phyloP scores from a whole-genome alignment of 2,329 filamentous ascomycete species.

The Aphanocladium album region DNA sequence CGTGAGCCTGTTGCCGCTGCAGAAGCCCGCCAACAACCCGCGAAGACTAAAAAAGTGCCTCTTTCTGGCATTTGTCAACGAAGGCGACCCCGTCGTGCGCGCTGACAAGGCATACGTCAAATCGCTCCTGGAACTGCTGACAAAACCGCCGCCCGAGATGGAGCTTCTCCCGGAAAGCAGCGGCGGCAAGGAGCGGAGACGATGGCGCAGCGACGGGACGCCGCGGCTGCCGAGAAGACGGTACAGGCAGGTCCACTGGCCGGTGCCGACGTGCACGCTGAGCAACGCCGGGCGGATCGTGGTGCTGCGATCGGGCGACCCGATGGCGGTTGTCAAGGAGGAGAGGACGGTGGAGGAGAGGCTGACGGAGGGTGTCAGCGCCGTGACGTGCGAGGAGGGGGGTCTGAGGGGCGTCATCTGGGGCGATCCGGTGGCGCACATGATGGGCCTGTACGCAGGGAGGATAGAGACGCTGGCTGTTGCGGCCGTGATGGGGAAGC shows the following conservation, averaged over 20 bases:
- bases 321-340: conserved; percentile 23
- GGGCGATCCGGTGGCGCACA: conserved; percentile 75
- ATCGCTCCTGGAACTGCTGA: conserved; percentile 66
- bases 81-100: conserved; percentile 75
- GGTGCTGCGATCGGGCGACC: conserved; percentile 53
- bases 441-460: conserved; percentile 71
- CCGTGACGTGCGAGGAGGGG: conserved; percentile 62
- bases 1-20: conserved; percentile 64
- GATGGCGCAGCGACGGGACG: neutral
- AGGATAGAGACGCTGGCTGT: conserved; percentile 68
- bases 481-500: conserved; percentile 37
- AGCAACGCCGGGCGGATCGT: conserved; percentile 67
- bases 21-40: conserved; percentile 44
- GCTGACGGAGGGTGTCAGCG: conserved; percentile 58
- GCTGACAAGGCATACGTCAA: conserved; percentile 73
- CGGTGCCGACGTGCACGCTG: conserved; percentile 59
- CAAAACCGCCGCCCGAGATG: conserved; percentile 47
- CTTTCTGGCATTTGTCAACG: conserved; percentile 78
- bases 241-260: conserved; percentile 46
- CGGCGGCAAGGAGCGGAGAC: neutral
- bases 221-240: conserved; percentile 8
- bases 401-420: conserved; percentile 67
- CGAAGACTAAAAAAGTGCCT: conserved; percentile 56
- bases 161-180: neutral
- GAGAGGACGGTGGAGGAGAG: conserved; percentile 46